These are phyloP conservation scores for Ganoderma multipileum DNA, from an alignment of 1,284 basidiomycete species.

Conservation along the genomic window DNA sequence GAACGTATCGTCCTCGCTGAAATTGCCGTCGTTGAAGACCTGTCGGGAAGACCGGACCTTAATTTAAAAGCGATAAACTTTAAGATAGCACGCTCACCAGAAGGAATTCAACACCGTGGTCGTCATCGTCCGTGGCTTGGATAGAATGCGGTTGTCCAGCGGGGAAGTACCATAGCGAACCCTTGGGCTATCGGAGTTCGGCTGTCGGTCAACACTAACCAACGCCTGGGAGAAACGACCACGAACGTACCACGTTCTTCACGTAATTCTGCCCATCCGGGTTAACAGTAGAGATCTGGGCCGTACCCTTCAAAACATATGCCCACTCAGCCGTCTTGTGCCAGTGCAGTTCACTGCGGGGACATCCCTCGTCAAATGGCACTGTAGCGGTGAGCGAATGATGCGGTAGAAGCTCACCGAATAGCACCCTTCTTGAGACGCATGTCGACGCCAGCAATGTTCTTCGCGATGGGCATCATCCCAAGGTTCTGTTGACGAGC, in stretches of 20 bases:
- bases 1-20: conserved; percentile 52
- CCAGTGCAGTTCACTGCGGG: conserved; percentile 73
- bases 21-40: conserved; percentile 48
- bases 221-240: background rate
- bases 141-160: conserved; percentile 57
- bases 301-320: conserved; percentile 69
- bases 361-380: background rate
- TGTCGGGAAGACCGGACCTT: conserved; percentile 8
- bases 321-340: conserved; percentile 78
- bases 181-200: conserved; percentile 34
- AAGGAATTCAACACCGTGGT: conserved; percentile 72
- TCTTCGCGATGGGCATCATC: conserved; percentile 64
- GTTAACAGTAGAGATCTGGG: conserved; percentile 68
- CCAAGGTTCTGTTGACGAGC: conserved; percentile 68
- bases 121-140: conserved; percentile 65
- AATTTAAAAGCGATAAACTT: background rate
- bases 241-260: conserved; percentile 48
- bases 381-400: background rate
- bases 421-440: conserved; percentile 69
- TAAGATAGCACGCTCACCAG: conserved; percentile 50
- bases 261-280: conserved; percentile 67
- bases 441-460: conserved; percentile 77
- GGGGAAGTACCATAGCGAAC: conserved; percentile 71
- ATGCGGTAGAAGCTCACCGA: conserved; percentile 47
- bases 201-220: background rate